Conservation (phyloP, 129 eudicot species). For the Centaurea solstitialis region DNA sequence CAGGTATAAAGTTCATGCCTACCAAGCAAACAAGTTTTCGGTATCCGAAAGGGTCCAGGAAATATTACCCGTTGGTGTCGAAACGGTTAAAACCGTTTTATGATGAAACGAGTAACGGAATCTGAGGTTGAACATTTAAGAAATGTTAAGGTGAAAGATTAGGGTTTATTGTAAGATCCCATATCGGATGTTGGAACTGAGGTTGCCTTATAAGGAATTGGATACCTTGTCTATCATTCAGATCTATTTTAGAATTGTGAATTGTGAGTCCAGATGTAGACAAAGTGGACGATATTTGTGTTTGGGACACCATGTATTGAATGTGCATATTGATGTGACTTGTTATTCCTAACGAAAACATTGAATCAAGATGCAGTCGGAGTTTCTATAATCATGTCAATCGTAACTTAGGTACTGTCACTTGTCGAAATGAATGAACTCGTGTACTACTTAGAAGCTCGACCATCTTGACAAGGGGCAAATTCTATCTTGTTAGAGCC, state of each 20-base stretch:
- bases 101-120: constrained; percentile 9
- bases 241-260: too few species aligned
- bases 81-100: constrained; percentile 40
- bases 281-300: too few species aligned
- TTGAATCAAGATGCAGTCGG: neutral
- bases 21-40: constrained; percentile 60
- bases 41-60: constrained; percentile 45
- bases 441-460: neutral
- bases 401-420: too few species aligned
- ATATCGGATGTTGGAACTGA: too few species aligned
- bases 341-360: neutral
- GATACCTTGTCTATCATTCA: too few species aligned
- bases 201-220: too few species aligned
- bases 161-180: too few species aligned
- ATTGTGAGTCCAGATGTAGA: too few species aligned
- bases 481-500: neutral
- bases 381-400: too few species aligned
- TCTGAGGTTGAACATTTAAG: neutral
- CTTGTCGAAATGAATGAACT: neutral
- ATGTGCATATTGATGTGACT: constrained; percentile 9
- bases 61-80: constrained; percentile 49
- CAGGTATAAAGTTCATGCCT: constrained; percentile 53
- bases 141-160: neutral
- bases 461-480: neutral
- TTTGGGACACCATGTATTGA: too few species aligned